A percentile compares a stretch with the other conserved stretches of the same genome.
Conservation (phyloP, 257 asterid genomes). For the Orobanche coerulescens region DNA sequence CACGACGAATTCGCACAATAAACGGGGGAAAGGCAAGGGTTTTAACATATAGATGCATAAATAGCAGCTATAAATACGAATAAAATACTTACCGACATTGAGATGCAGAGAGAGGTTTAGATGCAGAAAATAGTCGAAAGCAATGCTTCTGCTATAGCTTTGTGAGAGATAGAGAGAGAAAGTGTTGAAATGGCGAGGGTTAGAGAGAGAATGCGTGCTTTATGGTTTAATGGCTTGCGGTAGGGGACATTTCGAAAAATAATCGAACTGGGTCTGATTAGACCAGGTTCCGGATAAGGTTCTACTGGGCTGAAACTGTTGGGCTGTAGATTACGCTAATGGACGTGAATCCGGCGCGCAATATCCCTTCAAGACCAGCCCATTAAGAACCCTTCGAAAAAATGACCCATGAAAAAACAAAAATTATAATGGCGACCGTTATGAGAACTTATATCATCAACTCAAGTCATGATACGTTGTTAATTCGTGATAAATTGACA, state of each 20-base stretch:
- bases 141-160: neutral
- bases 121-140: conserved; percentile 14
- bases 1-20: neutral
- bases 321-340: neutral
- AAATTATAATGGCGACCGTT: too few species aligned
- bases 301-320: neutral
- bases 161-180: neutral
- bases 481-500: too few species aligned
- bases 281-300: neutral
- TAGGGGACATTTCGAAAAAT: conserved; percentile 22
- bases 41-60: conserved; percentile 1
- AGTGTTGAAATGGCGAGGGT: neutral
- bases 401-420: too few species aligned
- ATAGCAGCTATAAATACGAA: neutral
- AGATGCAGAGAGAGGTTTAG: conserved; percentile 2
- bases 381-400: too few species aligned
- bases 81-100: conserved; percentile 47
- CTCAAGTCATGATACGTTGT: too few species aligned
- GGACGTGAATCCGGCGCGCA: too few species aligned
- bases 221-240: conserved; percentile 20
- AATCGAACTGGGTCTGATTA: neutral
- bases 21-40: conserved; percentile 3
- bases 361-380: too few species aligned
- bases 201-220: neutral
- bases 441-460: too few species aligned